A percentile compares a stretch with the other conserved stretches of the same genome.
phyloP scores from a whole-genome alignment of 2,329 filamentous ascomycete genomes.

The Zymoseptoria brevis region DNA sequence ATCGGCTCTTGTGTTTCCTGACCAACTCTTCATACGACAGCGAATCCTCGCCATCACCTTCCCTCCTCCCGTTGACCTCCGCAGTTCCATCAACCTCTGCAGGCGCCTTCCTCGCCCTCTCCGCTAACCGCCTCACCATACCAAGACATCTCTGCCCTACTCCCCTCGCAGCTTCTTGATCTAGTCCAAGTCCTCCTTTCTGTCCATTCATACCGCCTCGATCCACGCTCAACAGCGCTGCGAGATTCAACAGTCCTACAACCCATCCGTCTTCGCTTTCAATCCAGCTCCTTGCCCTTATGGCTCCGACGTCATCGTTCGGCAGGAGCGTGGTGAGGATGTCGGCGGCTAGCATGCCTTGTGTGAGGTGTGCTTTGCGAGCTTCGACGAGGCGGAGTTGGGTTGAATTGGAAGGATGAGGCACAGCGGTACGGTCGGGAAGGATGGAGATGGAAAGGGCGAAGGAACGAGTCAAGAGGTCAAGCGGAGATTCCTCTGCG shows the following conservation, averaged over 20 bases:
- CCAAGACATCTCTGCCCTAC: constrained; percentile 38
- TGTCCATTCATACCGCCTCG: constrained; percentile 17
- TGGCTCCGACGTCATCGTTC: constrained; percentile 42
- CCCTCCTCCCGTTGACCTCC: background rate
- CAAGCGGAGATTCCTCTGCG: constrained; percentile 49
- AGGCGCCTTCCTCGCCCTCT: constrained; percentile 32
- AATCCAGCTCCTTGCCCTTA: constrained; percentile 65
- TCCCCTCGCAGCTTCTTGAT: constrained; percentile 27
- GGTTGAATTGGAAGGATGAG: constrained; percentile 31
- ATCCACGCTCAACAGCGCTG: constrained; percentile 63
- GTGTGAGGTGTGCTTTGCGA: constrained; percentile 83
- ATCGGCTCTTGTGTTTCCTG: constrained; percentile 17
- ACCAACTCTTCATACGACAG: constrained; percentile 17
- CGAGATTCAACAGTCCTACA: constrained; percentile 66
- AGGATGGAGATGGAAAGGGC: constrained; percentile 77
- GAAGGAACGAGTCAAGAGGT: constrained; percentile 80
- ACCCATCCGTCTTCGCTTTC: constrained; percentile 77
- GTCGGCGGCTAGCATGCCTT: constrained; percentile 83
- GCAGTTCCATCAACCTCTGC: constrained; percentile 11
- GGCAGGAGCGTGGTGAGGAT: constrained; percentile 67
- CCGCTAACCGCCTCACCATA: constrained; percentile 41
- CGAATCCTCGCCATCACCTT: background rate
- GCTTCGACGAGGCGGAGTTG: constrained; percentile 63
- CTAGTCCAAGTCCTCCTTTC: constrained; percentile 21
- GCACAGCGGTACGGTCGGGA: constrained; percentile 60